phyloP scores from a whole-genome alignment of 768 basidiomycete genomes.

The Macrocybe gigantea region DNA sequence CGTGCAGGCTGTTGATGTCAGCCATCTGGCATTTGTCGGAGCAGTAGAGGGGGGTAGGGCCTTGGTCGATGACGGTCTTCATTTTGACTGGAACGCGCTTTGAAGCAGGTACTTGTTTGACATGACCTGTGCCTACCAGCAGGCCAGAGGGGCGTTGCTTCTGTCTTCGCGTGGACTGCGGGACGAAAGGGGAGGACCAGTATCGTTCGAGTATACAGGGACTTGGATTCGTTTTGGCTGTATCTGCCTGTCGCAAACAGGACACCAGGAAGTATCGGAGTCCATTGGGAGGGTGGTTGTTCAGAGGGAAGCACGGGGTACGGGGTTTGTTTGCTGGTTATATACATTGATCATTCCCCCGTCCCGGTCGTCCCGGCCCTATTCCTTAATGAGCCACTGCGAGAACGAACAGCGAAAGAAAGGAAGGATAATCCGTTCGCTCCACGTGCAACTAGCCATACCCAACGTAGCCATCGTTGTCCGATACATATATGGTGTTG shows the following conservation, averaged over 20 bases:
- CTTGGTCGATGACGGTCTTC: conserved; percentile 72
- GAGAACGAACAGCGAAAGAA: too few relatives aligned
- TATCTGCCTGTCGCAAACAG: conserved; percentile 72
- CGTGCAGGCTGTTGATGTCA: conserved; percentile 43
- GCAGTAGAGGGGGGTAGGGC: conserved; percentile 79
- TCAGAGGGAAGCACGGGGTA: not conserved
- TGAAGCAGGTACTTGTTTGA: conserved; percentile 51
- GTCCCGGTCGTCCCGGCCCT: too few relatives aligned
- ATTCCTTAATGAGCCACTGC: too few relatives aligned
- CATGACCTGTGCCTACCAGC: conserved; percentile 59
- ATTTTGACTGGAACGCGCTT: conserved; percentile 41
- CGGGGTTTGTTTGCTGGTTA: too few relatives aligned
- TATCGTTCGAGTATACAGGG: conserved; percentile 24
- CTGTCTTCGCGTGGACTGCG: conserved; percentile 10
- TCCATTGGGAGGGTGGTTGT: conserved; percentile 24
- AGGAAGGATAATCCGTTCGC: too few relatives aligned
- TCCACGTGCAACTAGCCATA: too few relatives aligned
- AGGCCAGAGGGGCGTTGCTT: conserved; percentile 32
- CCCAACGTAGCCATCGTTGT: too few relatives aligned
- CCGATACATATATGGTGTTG: too few relatives aligned
- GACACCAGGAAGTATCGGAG: conserved; percentile 76
- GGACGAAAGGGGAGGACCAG: conserved; percentile 29
- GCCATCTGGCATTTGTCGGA: conserved; percentile 67
- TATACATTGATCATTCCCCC: too few relatives aligned
- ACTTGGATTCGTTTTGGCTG: conserved; percentile 66